Base-by-base conservation (phyloP, 75 land plant genomes). In the Ceratopteris richardii region DNA sequence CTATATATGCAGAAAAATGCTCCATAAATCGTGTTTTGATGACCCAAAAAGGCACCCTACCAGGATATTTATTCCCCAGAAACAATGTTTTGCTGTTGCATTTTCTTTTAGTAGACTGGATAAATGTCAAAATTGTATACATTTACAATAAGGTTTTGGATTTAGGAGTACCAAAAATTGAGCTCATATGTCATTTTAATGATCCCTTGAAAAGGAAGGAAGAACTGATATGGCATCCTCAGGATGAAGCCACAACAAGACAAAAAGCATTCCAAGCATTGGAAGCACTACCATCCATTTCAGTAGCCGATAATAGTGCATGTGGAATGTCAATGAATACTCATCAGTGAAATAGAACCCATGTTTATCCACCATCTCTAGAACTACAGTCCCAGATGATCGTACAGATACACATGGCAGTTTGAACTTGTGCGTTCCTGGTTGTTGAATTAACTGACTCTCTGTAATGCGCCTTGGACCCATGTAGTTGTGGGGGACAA, bases 401-500 rank as follows among this genome's bases (percentile, higher is more conserved):
- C 98, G 82, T 11, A 90, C 90, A n/a, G 81, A 64, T 7, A 90
- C 98, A 36, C 85, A 83, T 20, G 96, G 91, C 61, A 94, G 53
- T 61, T 77, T 86, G 11, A 90, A 51, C 36, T 77, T 66, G 62
- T 89, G 66, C 51, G 61, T 81, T 27, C 88, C 98, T 59, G 96
- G 76, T 9, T 68, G 71, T 39, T 74, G 54, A 63, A 78, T 72
- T 19, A 77, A 48, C 44, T 75, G 67, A 56, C 62, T 71, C 42
- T 72, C 81, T 54, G 36, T 78, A 57, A 94, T 83, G 33, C 69
- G 58, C 71, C 82, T 89, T 17, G 71, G 70, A n/a, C 90, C 96
- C 69, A 83, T 91, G 67, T 86, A 94, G 57, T 94, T 94, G 20
- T 96, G 97, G 39, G 98, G 98, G 48, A 94, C 96, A 27, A 83